Conservation (phyloP, 2,329 filamentous ascomycete species). For the Trichoderma sp. region DNA sequence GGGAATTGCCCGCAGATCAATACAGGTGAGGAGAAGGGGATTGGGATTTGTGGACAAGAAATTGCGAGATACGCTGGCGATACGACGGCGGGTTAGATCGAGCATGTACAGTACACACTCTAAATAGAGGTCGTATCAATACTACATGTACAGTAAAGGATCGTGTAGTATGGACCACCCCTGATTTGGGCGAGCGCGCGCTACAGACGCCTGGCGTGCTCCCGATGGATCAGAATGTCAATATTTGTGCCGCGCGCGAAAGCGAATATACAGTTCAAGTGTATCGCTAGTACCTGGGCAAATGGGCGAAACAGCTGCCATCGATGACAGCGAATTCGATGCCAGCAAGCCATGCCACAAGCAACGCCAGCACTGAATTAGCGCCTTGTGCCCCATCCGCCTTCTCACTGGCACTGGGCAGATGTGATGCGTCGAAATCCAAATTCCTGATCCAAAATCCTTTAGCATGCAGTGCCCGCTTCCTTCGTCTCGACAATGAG, state of each 20-base stretch:
- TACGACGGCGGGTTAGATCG: background rate
- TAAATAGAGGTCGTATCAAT: background rate
- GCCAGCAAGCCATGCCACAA: background rate
- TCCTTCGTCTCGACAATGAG: background rate
- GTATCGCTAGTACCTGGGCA: background rate
- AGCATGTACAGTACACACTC: background rate
- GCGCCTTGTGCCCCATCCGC: background rate
- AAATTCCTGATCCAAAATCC: background rate
- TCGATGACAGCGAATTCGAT: background rate
- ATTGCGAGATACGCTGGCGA: background rate
- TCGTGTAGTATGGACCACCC: background rate
- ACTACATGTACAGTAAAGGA: background rate
- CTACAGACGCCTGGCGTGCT: background rate
- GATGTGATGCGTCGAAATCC: background rate
- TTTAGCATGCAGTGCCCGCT: background rate
- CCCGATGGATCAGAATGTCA: background rate
- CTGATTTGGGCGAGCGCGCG: background rate
- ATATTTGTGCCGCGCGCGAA: background rate
- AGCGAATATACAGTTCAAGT: background rate
- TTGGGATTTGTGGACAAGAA: background rate
- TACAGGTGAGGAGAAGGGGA: background rate
- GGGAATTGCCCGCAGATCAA: background rate
- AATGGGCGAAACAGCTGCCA: background rate
- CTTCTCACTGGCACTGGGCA: background rate
- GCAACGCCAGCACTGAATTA: background rate